Conservation (phyloP, 305 asterid species). For the Ruellia speciosa region DNA sequence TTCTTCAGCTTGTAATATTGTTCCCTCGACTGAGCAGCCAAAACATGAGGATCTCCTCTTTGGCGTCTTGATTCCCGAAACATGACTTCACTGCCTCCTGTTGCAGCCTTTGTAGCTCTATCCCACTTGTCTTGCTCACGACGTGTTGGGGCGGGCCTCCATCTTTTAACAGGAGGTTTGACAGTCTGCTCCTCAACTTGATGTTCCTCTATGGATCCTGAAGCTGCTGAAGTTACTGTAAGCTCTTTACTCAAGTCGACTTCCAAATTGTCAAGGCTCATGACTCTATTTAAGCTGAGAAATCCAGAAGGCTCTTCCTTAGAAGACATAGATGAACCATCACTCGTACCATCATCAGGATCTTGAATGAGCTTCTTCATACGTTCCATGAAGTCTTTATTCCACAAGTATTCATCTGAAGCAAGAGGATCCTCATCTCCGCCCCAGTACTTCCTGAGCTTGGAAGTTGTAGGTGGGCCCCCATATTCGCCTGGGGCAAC, state of each 20-base stretch:
- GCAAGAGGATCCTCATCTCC: constrained; percentile 79
- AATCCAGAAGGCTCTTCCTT: constrained; percentile 80
- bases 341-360: constrained; percentile 27
- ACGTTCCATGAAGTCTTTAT: constrained; percentile 78
- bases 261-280: constrained; percentile 84
- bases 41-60: constrained; percentile 66
- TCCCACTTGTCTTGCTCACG: constrained; percentile 93
- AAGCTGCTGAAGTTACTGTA: constrained; percentile 37
- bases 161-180: constrained; percentile 39
- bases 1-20: constrained; percentile 80
- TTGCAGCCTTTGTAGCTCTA: constrained; percentile 79
- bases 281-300: constrained; percentile 86
- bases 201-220: constrained; percentile 28
- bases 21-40: constrained; percentile 87
- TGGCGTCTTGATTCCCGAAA: constrained; percentile 57
- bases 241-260: constrained; percentile 73
- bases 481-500: constrained; percentile 84
- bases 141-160: constrained; percentile 87
- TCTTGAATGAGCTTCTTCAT: constrained; percentile 59
- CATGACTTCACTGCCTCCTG: constrained; percentile 91
- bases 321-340: constrained; percentile 24
- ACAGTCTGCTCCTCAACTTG: constrained; percentile 40
- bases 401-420: constrained; percentile 77
- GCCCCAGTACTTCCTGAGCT: constrained; percentile 91
- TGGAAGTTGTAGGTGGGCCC: constrained; percentile 73